These are phyloP conservation scores for Haplosporangium gracile DNA, from an alignment of 192 early-diverging fungal species.

Conservation along the genomic window DNA sequence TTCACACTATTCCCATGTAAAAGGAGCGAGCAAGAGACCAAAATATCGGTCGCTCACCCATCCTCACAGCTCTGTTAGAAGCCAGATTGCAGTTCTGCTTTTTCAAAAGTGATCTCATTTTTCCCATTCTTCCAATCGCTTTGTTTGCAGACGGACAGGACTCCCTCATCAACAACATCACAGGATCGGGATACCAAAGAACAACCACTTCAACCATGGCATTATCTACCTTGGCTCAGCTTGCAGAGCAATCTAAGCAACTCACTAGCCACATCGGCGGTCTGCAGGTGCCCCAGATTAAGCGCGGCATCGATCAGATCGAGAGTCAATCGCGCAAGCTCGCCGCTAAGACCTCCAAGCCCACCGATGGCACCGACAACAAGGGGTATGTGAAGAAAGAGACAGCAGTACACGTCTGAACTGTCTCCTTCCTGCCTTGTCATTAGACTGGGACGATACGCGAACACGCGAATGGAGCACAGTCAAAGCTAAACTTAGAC, in stretches of 20 bases:
- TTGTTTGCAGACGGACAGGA: not conserved
- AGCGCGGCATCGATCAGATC: slow-evolving; percentile 91
- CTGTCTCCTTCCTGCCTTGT: not conserved
- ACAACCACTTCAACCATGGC: slow-evolving; percentile 15
- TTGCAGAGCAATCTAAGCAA: slow-evolving; percentile 82
- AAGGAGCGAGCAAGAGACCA: too few relatives aligned
- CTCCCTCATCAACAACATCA: not conserved
- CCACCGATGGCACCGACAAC: slow-evolving; percentile 53
- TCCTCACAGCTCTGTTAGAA: too few relatives aligned
- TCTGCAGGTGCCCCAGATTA: slow-evolving; percentile 79
- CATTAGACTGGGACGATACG: not conserved
- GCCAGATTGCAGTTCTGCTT: not conserved
- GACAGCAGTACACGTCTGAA: too few relatives aligned
- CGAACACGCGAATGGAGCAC: not conserved
- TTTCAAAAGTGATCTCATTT: not conserved
- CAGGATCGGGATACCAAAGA: not conserved
- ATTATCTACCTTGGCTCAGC: slow-evolving; percentile 60
- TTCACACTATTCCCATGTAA: too few relatives aligned
- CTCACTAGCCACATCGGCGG: slow-evolving; percentile 80
- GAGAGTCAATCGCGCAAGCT: slow-evolving; percentile 87
- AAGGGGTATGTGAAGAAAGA: slow-evolving; percentile 60
- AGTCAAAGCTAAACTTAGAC: not conserved
- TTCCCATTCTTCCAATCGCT: not conserved
- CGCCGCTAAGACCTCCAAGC: slow-evolving; percentile 54
- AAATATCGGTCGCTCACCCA: too few relatives aligned